phyloP scores from a whole-genome alignment of 805 yeast genomes.

The Torulaspora indica region DNA sequence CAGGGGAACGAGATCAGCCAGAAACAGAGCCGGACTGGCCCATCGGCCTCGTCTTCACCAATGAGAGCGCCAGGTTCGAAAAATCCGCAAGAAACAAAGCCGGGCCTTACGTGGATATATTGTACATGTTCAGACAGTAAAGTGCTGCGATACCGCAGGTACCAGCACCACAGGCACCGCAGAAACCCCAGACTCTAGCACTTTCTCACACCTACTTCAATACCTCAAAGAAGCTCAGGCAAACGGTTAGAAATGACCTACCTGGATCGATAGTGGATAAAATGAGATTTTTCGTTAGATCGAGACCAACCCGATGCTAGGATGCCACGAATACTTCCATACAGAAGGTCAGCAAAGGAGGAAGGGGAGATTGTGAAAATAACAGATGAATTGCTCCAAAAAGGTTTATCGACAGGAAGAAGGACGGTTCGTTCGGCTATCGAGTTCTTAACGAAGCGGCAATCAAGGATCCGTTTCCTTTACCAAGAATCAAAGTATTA shows the following conservation, averaged over 20 bases:
- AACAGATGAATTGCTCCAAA: background rate
- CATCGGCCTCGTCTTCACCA: background rate
- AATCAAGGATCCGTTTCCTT: background rate
- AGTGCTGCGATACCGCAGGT: too few species aligned
- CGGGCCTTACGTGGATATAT: background rate
- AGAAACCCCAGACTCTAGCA: background rate
- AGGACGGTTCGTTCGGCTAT: constrained; percentile 7
- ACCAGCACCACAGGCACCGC: background rate
- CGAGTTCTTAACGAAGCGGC: background rate
- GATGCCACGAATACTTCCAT: background rate
- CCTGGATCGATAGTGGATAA: background rate
- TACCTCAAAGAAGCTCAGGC: background rate
- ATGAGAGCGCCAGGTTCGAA: background rate
- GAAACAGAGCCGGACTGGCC: background rate
- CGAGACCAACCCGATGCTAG: background rate
- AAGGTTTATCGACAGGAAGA: constrained; percentile 7
- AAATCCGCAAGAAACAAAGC: background rate
- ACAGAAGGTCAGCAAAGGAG: background rate
- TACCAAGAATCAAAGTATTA: background rate
- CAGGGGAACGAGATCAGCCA: too few species aligned
- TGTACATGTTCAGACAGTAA: background rate
- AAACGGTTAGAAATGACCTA: background rate
- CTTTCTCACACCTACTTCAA: background rate
- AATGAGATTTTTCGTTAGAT: background rate
- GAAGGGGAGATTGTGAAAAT: background rate